Evolutionary conservation across 208 protist species (phyloP).

Genomic region (Histomonas meleagridis): DNA sequence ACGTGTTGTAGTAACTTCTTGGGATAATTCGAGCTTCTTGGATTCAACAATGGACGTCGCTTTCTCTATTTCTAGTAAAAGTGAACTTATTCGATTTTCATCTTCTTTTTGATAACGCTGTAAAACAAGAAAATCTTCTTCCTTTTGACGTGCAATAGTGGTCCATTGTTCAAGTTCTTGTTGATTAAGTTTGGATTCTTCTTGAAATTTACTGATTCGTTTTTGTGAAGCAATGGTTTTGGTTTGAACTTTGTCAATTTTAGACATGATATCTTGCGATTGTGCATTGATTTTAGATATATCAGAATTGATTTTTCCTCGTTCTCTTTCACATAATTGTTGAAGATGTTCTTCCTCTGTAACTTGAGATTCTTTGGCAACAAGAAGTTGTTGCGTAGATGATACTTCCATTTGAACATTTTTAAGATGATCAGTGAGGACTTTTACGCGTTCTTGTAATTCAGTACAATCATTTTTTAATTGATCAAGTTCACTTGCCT

Average conservation of each 20-base stretch:
- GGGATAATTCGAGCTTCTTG: neutral
- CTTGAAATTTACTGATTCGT: neutral
- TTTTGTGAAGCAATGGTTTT: neutral
- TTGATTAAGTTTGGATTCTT: neutral
- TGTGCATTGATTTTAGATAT: neutral
- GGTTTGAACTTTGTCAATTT: neutral
- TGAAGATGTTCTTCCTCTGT: constrained; percentile 23
- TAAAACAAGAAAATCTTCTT: constrained; percentile 19
- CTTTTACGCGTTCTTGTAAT: neutral
- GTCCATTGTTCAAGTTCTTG: constrained; percentile 26
- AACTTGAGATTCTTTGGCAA: neutral
- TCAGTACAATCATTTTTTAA: neutral
- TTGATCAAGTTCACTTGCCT: neutral
- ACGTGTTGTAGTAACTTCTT: constrained; percentile 21
- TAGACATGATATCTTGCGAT: neutral
- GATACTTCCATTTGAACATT: neutral
- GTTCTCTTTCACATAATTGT: neutral
- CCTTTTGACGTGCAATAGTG: neutral
- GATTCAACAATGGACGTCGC: neutral
- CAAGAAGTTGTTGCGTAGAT: neutral
- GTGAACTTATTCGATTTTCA: neutral
- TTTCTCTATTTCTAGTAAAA: neutral
- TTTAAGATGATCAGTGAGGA: neutral
- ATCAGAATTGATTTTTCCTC: neutral
- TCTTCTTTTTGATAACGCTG: constrained; percentile 34